phyloP scores from a whole-genome alignment of 805 yeast genomes.

The Ogataea trehalophila region DNA sequence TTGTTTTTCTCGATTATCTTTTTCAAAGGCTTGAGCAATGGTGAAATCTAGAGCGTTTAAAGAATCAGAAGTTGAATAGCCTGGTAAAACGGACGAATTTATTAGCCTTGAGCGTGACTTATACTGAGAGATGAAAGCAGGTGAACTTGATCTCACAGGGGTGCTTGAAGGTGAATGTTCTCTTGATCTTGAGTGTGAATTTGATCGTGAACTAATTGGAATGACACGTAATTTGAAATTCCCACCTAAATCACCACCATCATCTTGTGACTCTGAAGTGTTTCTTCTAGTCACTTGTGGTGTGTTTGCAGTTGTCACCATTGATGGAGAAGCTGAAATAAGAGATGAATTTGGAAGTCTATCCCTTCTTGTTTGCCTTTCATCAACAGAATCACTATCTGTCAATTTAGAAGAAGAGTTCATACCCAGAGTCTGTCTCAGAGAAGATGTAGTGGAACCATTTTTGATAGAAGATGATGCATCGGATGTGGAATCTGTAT shows the following conservation, averaged over 20 bases:
- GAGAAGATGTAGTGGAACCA: not conserved
- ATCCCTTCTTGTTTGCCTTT: not conserved
- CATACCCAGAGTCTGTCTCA: conserved; percentile 14
- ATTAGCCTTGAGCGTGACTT: conserved; percentile 17
- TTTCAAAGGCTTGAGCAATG: conserved; percentile 16
- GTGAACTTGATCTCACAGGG: conserved; percentile 16
- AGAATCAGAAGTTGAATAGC: conserved; percentile 10
- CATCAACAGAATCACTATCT: conserved; percentile 3
- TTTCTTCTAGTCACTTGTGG: not conserved
- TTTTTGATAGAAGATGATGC: conserved; percentile 1
- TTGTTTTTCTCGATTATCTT: conserved; percentile 1
- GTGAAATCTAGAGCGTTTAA: conserved; percentile 23
- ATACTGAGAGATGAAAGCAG: conserved; percentile 16
- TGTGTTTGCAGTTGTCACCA: not conserved
- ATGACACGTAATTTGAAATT: conserved; percentile 23
- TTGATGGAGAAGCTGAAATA: not conserved
- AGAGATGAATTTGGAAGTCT: too few relatives aligned
- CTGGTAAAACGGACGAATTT: conserved; percentile 20
- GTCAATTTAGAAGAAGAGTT: conserved; percentile 1
- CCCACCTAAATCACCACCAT: conserved; percentile 24
- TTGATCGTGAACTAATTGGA: conserved; percentile 26
- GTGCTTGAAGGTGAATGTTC: conserved; percentile 11
- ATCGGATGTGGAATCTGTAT: conserved; percentile 2
- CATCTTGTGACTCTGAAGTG: conserved; percentile 6
- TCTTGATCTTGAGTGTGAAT: conserved; percentile 9